Base-by-base conservation (phyloP, 2,329 filamentous ascomycete species). In the Aspergillus floridensis region DNA sequence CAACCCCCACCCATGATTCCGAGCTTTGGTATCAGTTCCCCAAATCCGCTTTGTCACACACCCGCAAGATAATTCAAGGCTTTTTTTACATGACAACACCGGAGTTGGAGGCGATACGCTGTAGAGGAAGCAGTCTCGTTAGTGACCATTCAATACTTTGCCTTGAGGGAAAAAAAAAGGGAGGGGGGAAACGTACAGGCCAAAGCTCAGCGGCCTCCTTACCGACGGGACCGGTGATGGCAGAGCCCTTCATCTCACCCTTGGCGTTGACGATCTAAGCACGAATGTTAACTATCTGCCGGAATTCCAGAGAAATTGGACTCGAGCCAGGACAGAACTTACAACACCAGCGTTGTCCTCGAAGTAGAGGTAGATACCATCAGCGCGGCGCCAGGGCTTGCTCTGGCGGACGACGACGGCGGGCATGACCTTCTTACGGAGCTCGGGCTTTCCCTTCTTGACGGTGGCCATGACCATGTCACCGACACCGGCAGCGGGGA, bases 381-480 rank as follows among this genome's bases (percentile, higher is more conserved):
- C 95, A 73, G 91, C 90, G 81, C 95, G 89, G 87, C 95, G 93
- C 95, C 95, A 99, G 76, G 95, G 95, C 89, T 99, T 99, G 85
- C 90, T 91, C 86, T 98, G 95, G 81, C 95, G 87, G 80, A 98
- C 93, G 78, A 99, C 95, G 79, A 99, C 93, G 77, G 95, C 95
- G 73, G 95, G 95, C 92, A 99, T 96, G 82, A 99, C 95, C 91
- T 99, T 99, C 91, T 99, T 99, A 83, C 96, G 88, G 78, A 99
- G 86, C 84, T 99, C 96, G 68, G 96, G 96, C 92, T 99, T 99
- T 84, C 96, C 95, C 91, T 99, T 98, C 92, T 99, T 98, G 84
- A 98, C 95, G 71, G 95, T 98, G 71, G 93, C 93, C 93, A 99
- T 98, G 79, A 98, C 95, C 95, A 98, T 98, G 86, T 98, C 95